Evolutionary conservation across 768 basidiomycete species (phyloP), one percentile per base, ranked within the genome.

Genomic region (Pleurotus citrinopileatus): DNA sequence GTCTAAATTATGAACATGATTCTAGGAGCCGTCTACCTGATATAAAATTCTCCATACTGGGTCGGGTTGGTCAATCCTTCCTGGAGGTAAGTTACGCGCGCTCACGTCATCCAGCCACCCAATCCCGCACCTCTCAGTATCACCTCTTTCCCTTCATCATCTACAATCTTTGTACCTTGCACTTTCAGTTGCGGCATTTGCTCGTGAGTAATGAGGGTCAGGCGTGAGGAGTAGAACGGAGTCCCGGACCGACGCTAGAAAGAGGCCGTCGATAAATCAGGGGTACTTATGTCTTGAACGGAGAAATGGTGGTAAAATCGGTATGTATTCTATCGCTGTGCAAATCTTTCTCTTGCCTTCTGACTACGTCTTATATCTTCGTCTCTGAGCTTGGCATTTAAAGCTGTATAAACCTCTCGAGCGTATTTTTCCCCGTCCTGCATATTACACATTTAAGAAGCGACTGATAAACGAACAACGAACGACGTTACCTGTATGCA

Each of bases 31-130:
- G 12, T 20, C 19, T 34, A 82, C 81, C 83, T 52, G 82, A 79
- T 54, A 89, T 87, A 62, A 88, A 88, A 68, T 88, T 89, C 69
- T 89, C 86, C 86, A 86, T 85, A 66, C 84, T 87, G 54, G 26
- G 20, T 27, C 23, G 9, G 5, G 20, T 53, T 15, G 19, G 29
- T 20, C 9, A 12, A 19, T n/a, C 38, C 13, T 13, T 22, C 25
- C 23, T 28, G 36, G 25, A 22, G 1, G 52, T 25, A 40, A n/a
- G 1, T 12, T 52, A 10, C 38, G 28, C 23, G 48, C 10, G 78
- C 88, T 67, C 62, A 90, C 89, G 85, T 89, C 85, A 91, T 87
- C 88, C 89, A 90, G 63, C 89, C 88, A 57, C 88, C 89, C 19
- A 91, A 71, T n/a, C 88, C 87, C 52, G 88, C 88, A 19, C 89